phyloP scores from a whole-genome alignment of 2,329 filamentous ascomycete species.

The Emergomyces pasteurianus region DNA sequence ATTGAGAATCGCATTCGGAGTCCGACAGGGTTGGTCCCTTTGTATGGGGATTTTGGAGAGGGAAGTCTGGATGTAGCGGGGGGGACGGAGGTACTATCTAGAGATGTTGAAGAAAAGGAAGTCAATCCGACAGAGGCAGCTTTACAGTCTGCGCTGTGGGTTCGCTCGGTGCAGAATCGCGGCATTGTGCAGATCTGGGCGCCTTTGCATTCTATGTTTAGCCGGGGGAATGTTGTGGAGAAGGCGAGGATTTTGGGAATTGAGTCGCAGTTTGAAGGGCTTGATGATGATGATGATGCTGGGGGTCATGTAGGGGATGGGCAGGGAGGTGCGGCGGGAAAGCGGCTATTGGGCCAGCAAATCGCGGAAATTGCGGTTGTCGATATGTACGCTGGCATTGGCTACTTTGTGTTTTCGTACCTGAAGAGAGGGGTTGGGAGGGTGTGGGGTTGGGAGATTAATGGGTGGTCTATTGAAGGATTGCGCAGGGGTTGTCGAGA shows the following conservation, averaged over 20 bases:
- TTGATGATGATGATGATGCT: slow-evolving; percentile 14
- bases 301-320: not conserved
- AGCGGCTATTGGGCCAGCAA: slow-evolving; percentile 15
- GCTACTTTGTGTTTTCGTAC: slow-evolving; percentile 87
- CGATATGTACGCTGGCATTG: slow-evolving; percentile 85
- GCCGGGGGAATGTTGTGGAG: slow-evolving; percentile 77
- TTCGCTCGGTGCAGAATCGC: slow-evolving; percentile 59
- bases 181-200: slow-evolving; percentile 78
- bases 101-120: slow-evolving; percentile 9
- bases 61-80: slow-evolving; percentile 5
- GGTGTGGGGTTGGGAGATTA: slow-evolving; percentile 82
- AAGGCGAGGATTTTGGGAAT: slow-evolving; percentile 60
- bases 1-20: slow-evolving; percentile 60
- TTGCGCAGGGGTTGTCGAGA: slow-evolving; percentile 59
- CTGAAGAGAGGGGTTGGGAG: slow-evolving; percentile 52
- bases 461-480: slow-evolving; percentile 77
- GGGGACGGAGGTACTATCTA: slow-evolving; percentile 2
- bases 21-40: slow-evolving; percentile 55
- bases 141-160: slow-evolving; percentile 64
- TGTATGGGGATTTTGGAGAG: slow-evolving; percentile 65
- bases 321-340: not conserved
- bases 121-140: slow-evolving; percentile 36
- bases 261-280: slow-evolving; percentile 23
- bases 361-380: slow-evolving; percentile 36
- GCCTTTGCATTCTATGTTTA: slow-evolving; percentile 88